Evolutionary conservation across 352 stramenopile genomes (phyloP).

Genomic region (Globisporangium apiculatum): DNA sequence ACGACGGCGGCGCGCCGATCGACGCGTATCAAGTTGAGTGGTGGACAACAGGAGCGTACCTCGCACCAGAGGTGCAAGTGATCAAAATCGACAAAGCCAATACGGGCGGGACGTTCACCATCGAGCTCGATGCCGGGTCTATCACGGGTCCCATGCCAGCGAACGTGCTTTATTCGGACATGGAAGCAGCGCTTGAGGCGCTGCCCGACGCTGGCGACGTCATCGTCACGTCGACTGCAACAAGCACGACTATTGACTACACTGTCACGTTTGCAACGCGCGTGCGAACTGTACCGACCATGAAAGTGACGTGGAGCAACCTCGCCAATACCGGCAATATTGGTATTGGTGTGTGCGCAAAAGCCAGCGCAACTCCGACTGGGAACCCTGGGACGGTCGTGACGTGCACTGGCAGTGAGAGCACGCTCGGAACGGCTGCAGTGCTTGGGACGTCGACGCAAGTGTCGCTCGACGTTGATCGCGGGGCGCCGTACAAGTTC

Average conservation of each 20-base stretch:
- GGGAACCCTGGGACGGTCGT: conserved; percentile 31
- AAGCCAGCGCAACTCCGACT: conserved; percentile 16
- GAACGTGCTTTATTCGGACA: conserved; percentile 51
- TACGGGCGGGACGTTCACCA: conserved; percentile 78
- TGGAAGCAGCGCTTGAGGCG: conserved; percentile 76
- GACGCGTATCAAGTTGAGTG: conserved; percentile 87
- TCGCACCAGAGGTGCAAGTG: conserved; percentile 57
- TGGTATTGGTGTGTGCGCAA: conserved; percentile 47
- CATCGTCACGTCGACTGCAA: conserved; percentile 31
- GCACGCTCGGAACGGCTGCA: conserved; percentile 19
- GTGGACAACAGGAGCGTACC: conserved; percentile 56
- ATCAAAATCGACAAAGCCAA: conserved; percentile 78
- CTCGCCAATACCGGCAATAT: conserved; percentile 28
- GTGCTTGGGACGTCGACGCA: conserved; percentile 28
- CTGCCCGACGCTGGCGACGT: conserved; percentile 79
- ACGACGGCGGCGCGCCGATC: conserved; percentile 84
- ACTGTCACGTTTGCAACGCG: conserved; percentile 53
- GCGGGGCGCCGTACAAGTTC: conserved; percentile 44
- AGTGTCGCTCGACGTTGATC: conserved; percentile 38
- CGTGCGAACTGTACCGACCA: conserved; percentile 18
- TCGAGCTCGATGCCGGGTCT: conserved; percentile 40
- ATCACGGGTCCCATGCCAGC: conserved; percentile 49
- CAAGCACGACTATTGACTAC: conserved; percentile 29
- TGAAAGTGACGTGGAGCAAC: conserved; percentile 28
- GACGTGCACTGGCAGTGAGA: conserved; percentile 45